A percentile compares a stretch with the other conserved stretches of the same genome.
These are phyloP conservation scores for Pugionium cornutum DNA, from an alignment of 345 rosid species.

Conservation along the genomic window DNA sequence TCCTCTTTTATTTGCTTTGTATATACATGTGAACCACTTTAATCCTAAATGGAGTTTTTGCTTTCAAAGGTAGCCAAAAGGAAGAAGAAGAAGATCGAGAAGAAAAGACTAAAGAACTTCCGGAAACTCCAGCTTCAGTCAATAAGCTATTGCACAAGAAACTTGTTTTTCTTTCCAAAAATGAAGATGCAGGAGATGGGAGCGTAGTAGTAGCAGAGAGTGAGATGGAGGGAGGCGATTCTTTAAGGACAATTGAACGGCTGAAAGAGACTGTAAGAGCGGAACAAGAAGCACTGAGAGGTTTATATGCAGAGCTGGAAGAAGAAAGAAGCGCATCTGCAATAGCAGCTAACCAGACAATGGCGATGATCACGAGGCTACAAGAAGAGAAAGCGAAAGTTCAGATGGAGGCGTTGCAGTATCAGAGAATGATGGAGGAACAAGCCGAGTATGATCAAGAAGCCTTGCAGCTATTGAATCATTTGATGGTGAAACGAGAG, in stretches of 20 bases:
- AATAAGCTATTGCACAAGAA: conserved; percentile 58
- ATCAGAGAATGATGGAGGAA: conserved; percentile 99
- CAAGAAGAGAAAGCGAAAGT: conserved; percentile 98
- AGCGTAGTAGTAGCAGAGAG: conserved; percentile 38
- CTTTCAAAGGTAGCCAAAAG: conserved; percentile 43
- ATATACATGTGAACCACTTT: conserved; percentile 8
- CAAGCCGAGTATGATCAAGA: conserved; percentile 96
- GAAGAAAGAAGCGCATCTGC: conserved; percentile 98
- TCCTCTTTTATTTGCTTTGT: conserved; percentile 16
- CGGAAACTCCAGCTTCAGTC: conserved; percentile 67
- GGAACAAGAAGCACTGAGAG: conserved; percentile 71
- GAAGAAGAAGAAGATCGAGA: conserved; percentile 36
- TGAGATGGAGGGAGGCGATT: conserved; percentile 64
- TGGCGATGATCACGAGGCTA: conserved; percentile 99
- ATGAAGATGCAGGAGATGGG: conserved; percentile 60
- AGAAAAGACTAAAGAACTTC: conserved; percentile 48
- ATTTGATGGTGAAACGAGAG: conserved; percentile 81
- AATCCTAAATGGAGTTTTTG: neutral
- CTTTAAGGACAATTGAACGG: conserved; percentile 53
- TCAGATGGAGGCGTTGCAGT: conserved; percentile 98
- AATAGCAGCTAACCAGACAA: conserved; percentile 87
- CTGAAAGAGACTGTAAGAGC: conserved; percentile 60
- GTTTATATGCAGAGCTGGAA: conserved; percentile 80
- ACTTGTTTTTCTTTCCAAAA: conserved; percentile 45
- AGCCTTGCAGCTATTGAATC: conserved; percentile 85